These are phyloP conservation scores for Urtica urens DNA, from an alignment of 306 rosid species.

Conservation along the genomic window DNA sequence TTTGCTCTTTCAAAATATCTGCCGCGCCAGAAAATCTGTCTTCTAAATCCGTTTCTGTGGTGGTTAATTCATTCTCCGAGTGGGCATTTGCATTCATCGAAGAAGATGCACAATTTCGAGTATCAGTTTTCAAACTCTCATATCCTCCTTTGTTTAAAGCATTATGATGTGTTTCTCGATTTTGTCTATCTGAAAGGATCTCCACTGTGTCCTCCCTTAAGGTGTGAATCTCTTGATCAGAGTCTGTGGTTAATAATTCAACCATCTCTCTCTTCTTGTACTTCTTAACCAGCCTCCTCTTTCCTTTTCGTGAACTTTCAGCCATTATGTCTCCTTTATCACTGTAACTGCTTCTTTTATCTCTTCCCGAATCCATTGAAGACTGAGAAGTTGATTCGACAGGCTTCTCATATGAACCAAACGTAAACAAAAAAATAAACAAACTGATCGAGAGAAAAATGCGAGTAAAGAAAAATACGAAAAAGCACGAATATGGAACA, in stretches of 20 bases:
- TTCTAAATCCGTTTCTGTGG: slow-evolving; percentile 21
- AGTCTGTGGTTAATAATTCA: slow-evolving; percentile 24
- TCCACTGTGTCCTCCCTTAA: slow-evolving; percentile 10
- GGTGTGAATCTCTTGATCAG: slow-evolving; percentile 23
- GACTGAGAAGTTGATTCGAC: slow-evolving; percentile 32
- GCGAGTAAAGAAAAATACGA: background rate
- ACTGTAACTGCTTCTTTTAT: slow-evolving; percentile 30
- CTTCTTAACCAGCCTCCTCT: slow-evolving; percentile 34
- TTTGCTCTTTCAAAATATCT: slow-evolving; percentile 22
- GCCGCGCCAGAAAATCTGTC: slow-evolving; percentile 24
- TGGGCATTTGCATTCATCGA: slow-evolving; percentile 18
- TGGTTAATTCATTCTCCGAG: slow-evolving; percentile 20
- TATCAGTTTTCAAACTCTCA: slow-evolving; percentile 23
- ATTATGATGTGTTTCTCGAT: slow-evolving; percentile 14
- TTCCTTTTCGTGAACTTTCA: slow-evolving; percentile 34
- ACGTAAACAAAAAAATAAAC: background rate
- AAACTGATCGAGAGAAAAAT: background rate
- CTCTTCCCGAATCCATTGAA: slow-evolving; percentile 30
- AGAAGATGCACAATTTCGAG: slow-evolving; percentile 14
- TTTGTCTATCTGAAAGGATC: slow-evolving; percentile 26
- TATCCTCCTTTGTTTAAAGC: slow-evolving; percentile 21
- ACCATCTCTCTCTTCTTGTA: slow-evolving; percentile 10
- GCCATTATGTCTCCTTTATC: slow-evolving; percentile 16
- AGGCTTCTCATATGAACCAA: slow-evolving; percentile 15
- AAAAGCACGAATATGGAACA: background rate